Evolutionary conservation across 2,329 filamentous ascomycete genomes (phyloP).

Genomic region (Diplodia scrobiculata): DNA sequence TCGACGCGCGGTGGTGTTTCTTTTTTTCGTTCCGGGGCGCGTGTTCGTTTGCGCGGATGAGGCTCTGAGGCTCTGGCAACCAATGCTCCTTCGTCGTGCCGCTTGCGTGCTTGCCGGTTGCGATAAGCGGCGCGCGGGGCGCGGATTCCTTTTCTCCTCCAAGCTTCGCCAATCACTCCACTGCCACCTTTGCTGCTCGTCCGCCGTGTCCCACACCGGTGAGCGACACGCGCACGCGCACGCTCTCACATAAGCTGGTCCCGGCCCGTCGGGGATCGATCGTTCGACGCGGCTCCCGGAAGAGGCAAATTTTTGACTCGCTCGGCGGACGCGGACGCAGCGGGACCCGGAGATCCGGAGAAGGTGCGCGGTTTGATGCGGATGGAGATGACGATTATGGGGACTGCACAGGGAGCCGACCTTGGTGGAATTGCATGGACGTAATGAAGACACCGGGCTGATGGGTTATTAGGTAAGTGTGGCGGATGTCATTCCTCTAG

Average conservation of each 20-base stretch:
- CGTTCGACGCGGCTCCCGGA: background rate
- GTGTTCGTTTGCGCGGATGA: background rate
- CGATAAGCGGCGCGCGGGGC: background rate
- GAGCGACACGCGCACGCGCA: background rate
- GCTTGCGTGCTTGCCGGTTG: too few species aligned
- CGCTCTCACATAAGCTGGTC: background rate
- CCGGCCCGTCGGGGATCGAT: slow-evolving; percentile 1
- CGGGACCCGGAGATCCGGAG: slow-evolving; percentile 8
- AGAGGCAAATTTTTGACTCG: slow-evolving; percentile 1
- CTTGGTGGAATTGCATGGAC: slow-evolving; percentile 3
- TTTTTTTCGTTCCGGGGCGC: background rate
- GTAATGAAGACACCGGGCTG: slow-evolving; percentile 19
- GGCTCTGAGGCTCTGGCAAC: background rate
- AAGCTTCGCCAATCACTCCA: background rate
- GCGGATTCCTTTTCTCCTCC: background rate
- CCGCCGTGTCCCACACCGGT: slow-evolving; percentile 16
- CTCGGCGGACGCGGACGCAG: background rate
- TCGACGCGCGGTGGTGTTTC: background rate
- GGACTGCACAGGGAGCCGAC: background rate
- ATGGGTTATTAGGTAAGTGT: slow-evolving; percentile 25
- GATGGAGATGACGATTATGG: background rate
- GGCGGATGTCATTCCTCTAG: slow-evolving; percentile 26
- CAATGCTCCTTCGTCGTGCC: background rate
- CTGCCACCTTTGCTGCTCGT: background rate
- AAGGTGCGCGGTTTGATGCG: background rate